Percentiles rank a stretch among this genome's conserved stretches.
Conservation (phyloP, 768 basidiomycete genomes). For the Agaricus sinodeliciosus region DNA sequence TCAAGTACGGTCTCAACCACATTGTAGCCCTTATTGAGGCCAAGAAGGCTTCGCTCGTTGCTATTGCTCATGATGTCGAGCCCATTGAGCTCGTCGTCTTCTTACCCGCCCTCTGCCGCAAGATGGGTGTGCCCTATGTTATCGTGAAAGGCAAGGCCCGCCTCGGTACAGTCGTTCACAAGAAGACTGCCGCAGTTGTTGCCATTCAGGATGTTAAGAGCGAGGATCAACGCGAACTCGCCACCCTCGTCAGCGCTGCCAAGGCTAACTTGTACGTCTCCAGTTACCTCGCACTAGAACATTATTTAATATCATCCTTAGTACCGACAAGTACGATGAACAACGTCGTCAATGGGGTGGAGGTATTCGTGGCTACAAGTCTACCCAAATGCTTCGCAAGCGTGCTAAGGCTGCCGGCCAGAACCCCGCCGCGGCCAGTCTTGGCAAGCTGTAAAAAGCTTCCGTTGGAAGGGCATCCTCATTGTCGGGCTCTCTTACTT, state of each 20-base stretch:
- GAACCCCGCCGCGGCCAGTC: conserved; percentile 43
- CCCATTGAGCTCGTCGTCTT: conserved; percentile 98
- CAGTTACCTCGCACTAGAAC: not conserved
- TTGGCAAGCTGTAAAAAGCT: conserved; percentile 57
- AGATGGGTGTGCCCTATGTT: conserved; percentile 99
- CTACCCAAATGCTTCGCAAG: conserved; percentile 87
- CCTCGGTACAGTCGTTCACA: conserved; percentile 96
- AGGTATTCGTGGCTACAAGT: conserved; percentile 93
- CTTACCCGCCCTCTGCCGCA: conserved; percentile 96
- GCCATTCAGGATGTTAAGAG: conserved; percentile 91
- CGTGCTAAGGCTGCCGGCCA: conserved; percentile 89
- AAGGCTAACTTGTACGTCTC: conserved; percentile 92
- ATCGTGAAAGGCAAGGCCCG: conserved; percentile 98
- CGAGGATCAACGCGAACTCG: conserved; percentile 91
- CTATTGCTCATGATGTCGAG: conserved; percentile 98
- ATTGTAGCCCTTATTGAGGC: conserved; percentile 91
- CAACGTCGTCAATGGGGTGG: conserved; percentile 92
- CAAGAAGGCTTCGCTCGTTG: conserved; percentile 94
- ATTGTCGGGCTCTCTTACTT: not conserved
- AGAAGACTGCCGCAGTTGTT: conserved; percentile 93
- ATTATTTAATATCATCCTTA: conserved; percentile 20
- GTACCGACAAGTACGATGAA: conserved; percentile 92
- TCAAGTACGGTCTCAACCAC: conserved; percentile 97
- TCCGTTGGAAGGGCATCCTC: not conserved
- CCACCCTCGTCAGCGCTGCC: conserved; percentile 85